Evolutionary conservation across 163 green algal species (phyloP).

Genomic region (Trebouxiophyceae sp.): DNA sequence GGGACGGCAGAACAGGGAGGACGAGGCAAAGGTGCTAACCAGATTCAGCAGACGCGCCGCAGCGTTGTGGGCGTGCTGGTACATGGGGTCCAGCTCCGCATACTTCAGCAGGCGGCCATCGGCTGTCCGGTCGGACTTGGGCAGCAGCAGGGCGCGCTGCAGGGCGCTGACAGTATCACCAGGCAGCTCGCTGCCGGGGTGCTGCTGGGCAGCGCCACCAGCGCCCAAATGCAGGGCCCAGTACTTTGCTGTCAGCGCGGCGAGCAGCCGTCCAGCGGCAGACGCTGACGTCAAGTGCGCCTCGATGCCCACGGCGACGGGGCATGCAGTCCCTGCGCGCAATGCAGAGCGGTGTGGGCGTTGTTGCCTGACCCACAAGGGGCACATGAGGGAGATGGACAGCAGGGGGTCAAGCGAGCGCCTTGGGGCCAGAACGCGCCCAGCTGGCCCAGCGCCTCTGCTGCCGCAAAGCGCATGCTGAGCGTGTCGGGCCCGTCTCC

Average conservation of each 20-base stretch:
- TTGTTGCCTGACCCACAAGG: no score
- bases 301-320: background rate
- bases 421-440: no score
- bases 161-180: background rate
- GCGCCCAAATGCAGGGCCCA: background rate
- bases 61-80: background rate
- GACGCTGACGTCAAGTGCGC: background rate
- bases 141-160: background rate
- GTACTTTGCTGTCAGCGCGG: background rate
- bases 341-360: no score
- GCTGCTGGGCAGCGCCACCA: background rate
- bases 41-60: background rate
- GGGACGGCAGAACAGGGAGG: no score
- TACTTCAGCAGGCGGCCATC: background rate
- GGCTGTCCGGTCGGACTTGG: background rate
- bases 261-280: constrained; percentile 3
- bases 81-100: background rate
- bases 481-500: no score
- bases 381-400: no score
- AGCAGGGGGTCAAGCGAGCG: no score
- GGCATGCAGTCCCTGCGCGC: background rate
- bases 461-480: constrained; percentile 44
- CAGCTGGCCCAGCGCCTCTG: constrained; percentile 47
- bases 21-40: background rate
- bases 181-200: background rate